Evolutionary conservation across 495 filamentous ascomycete genomes (phyloP).

Genomic region (Penicillium bialowiezense): DNA sequence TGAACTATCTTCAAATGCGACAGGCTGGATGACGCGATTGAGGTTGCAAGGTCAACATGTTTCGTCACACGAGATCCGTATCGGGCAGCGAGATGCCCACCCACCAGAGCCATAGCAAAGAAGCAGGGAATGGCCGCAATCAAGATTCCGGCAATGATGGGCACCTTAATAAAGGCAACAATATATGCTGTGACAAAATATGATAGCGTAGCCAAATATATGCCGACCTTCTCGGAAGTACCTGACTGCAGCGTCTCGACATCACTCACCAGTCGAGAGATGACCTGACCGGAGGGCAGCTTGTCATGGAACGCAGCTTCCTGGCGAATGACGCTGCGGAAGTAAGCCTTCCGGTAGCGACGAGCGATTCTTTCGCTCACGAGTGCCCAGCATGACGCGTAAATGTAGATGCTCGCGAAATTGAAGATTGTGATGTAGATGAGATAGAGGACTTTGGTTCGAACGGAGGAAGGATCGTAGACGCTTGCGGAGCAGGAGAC

Average conservation of each 20-base stretch:
- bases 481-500: slow-evolving; percentile 41
- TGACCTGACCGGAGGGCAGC: slow-evolving; percentile 52
- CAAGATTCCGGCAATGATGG: slow-evolving; percentile 30
- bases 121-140: slow-evolving; percentile 60
- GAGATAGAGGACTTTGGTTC: slow-evolving; percentile 55
- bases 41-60: slow-evolving; percentile 39
- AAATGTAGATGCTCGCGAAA: slow-evolving; percentile 55
- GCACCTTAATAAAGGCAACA: slow-evolving; percentile 58
- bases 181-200: slow-evolving; percentile 63
- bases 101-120: slow-evolving; percentile 57
- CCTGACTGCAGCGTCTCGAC: slow-evolving; percentile 56
- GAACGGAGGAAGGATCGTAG: slow-evolving; percentile 40
- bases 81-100: slow-evolving; percentile 55
- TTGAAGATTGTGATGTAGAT: slow-evolving; percentile 59
- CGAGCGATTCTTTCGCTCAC: slow-evolving; percentile 57
- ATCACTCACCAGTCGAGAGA: slow-evolving; percentile 55
- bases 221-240: slow-evolving; percentile 63
- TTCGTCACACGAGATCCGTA: slow-evolving; percentile 49
- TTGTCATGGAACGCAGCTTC: slow-evolving; percentile 58
- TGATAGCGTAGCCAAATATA: slow-evolving; percentile 51
- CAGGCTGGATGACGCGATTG: slow-evolving; percentile 41
- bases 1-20: slow-evolving; percentile 43
- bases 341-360: slow-evolving; percentile 54
- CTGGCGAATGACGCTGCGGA: slow-evolving; percentile 52
- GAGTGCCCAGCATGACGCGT: slow-evolving; percentile 51